phyloP scores from a whole-genome alignment of 495 filamentous ascomycete species.

The Chlorociboria aeruginascens region DNA sequence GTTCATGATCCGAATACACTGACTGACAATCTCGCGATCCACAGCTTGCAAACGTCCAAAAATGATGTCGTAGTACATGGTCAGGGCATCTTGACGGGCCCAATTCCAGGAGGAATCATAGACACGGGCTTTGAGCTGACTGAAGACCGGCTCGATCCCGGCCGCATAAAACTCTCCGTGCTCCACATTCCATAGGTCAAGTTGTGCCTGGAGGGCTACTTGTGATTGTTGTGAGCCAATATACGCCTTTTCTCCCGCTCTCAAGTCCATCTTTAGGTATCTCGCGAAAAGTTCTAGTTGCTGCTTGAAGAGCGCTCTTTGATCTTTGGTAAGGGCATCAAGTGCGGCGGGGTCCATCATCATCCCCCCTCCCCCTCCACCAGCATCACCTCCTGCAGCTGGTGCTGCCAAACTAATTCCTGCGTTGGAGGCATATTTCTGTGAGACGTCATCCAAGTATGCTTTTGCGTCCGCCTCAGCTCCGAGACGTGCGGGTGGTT shows the following conservation, averaged over 20 bases:
- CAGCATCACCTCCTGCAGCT: conserved; percentile 58
- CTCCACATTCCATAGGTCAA: conserved; percentile 90
- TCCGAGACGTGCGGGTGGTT: conserved; percentile 77
- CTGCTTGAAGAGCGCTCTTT: conserved; percentile 89
- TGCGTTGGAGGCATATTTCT: conserved; percentile 79
- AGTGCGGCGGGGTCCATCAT: conserved; percentile 99
- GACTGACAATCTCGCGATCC: conserved; percentile 95
- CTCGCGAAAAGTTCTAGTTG: conserved; percentile 89
- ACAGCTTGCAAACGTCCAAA: conserved; percentile 88
- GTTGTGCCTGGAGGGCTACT: conserved; percentile 75
- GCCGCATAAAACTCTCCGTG: conserved; percentile 93
- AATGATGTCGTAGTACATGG: conserved; percentile 99
- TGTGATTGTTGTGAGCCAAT: conserved; percentile 72
- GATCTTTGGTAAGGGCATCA: conserved; percentile 94
- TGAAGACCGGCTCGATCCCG: conserved; percentile 91
- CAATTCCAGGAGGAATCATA: conserved; percentile 99
- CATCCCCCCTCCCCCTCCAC: conserved; percentile 66
- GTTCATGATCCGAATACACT: conserved; percentile 99
- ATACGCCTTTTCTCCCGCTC: conserved; percentile 88
- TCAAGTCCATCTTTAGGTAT: conserved; percentile 93
- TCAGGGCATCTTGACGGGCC: conserved; percentile 92
- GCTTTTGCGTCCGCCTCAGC: conserved; percentile 85
- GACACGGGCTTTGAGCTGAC: conserved; percentile 80
- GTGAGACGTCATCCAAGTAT: conserved; percentile 73
- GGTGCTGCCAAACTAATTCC: conserved; percentile 78